Percentiles rank a stretch among this genome's conserved stretches.
Evolutionary conservation across 352 stramenopile genomes (phyloP).

Genomic region (Globisporangium cystogenes): DNA sequence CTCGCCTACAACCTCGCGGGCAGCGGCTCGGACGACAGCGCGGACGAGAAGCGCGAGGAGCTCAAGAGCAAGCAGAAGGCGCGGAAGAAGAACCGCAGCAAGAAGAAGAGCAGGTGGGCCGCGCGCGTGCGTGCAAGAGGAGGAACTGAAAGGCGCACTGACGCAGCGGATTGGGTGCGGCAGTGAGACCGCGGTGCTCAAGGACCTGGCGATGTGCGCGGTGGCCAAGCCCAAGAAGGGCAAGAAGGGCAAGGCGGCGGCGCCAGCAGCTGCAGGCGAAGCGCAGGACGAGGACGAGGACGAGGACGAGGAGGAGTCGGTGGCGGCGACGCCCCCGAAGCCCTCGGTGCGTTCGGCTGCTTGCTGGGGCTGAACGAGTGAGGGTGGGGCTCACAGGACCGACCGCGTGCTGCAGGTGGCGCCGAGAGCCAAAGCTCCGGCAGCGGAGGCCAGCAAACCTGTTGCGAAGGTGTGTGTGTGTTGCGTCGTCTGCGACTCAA

Average conservation of each 20-base stretch:
- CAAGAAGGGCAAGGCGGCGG: conserved; percentile 27
- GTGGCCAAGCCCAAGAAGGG: conserved; percentile 59
- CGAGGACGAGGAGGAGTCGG: neutral
- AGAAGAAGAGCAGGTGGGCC: conserved; percentile 66
- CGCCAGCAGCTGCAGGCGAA: conserved; percentile 9
- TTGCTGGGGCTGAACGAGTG: neutral
- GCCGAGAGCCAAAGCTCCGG: neutral
- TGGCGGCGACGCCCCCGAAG: too few species aligned
- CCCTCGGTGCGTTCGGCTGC: neutral
- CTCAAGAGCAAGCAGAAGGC: conserved; percentile 57
- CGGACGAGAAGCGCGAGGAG: conserved; percentile 46
- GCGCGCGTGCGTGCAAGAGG: neutral
- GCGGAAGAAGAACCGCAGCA: conserved; percentile 69
- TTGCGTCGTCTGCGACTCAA: too few species aligned
- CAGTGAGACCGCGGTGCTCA: conserved; percentile 59
- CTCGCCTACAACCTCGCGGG: conserved; percentile 44
- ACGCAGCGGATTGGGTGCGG: too few species aligned
- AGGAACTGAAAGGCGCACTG: neutral
- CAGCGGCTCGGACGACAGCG: conserved; percentile 45
- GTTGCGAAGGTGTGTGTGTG: neutral
- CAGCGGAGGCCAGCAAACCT: neutral
- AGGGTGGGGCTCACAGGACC: too few species aligned
- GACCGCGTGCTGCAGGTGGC: neutral
- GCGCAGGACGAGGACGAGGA: neutral
- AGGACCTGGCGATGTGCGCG: conserved; percentile 68